These are phyloP conservation scores for Ceratobasidium sp. DNA, from an alignment of 1,284 basidiomycete species.

Conservation along the genomic window DNA sequence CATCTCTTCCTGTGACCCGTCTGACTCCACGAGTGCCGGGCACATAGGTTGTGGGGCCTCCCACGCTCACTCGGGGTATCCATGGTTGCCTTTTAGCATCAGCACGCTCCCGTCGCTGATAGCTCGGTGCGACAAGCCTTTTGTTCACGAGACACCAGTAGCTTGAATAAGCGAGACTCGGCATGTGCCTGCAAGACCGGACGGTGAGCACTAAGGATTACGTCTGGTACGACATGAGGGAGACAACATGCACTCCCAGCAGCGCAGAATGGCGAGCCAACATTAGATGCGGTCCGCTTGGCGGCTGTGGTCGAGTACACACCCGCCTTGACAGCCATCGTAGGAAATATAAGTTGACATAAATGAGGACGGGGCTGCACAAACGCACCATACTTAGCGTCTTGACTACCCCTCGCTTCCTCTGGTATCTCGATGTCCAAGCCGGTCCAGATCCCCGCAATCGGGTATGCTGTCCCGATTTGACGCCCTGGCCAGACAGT, in stretches of 20 bases:
- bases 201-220: neutral
- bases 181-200: neutral
- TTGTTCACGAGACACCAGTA: constrained; percentile 9
- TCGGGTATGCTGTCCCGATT: neutral
- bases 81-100: neutral
- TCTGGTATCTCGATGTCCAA: neutral
- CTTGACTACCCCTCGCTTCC: neutral
- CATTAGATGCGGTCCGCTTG: neutral
- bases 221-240: neutral
- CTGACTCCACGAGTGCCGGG: neutral
- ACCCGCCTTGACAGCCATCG: neutral
- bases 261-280: constrained; percentile 1
- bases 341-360: neutral
- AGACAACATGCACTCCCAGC: neutral
- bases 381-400: neutral
- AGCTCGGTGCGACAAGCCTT: neutral
- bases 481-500: neutral
- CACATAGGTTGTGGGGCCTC: neutral
- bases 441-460: neutral
- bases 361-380: neutral
- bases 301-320: neutral
- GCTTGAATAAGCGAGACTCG: neutral
- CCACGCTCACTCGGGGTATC: neutral
- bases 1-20: neutral
- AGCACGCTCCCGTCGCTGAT: constrained; percentile 18